Evolutionary conservation across 1,139 yeast genomes (phyloP), one percentile per base, ranked within the genome.

Genomic region (Sporopachydermia cereana): DNA sequence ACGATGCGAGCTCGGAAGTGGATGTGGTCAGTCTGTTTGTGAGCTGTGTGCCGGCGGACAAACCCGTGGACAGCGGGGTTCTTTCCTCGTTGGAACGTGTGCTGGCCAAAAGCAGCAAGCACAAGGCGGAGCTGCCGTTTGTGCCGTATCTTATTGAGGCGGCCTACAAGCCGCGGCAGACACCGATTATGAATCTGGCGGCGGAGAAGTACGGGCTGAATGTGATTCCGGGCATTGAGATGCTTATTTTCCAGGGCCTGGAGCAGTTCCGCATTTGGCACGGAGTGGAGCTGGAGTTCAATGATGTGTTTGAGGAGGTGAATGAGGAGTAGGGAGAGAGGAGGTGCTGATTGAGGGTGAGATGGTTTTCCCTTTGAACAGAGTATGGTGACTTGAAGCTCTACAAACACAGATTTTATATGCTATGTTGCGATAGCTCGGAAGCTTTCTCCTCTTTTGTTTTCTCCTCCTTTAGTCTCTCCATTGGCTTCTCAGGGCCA

Each of bases 181-280:
- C 97, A 0, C 93, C 94, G 5, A 68, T 89, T 46, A 88, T 89
- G 95, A 68, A 69, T 56, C 59, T 84, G 41, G 95, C 96, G 2
- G 59, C 61, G 41, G 74, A 73, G 41, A 67, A 73, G 53, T 74
- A 63, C 52, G 65, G 67, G 16, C 88, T 95, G 95, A 71, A 68
- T 24, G 80, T 79, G 16, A 73, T 89, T 52, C 85, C 91, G 23
- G 98, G 98, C 18, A 79, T 82, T 39, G 88, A 86, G 55, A 84
- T 91, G 95, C 72, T 91, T 53, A 86, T 88, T 21, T 79, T 84
- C 63, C 97, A 91, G 64, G 98, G 97, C 46, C 79, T 84, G 44
- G 85, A 76, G 50, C 97, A 91, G 64, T 88, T 89, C 60, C 67
- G 73, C 51, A 63, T 77, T 48, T 89, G 93, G 79, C 84, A 91